Base-by-base conservation (phyloP, 768 basidiomycete species). In the Multifurca ochricompacta region DNA sequence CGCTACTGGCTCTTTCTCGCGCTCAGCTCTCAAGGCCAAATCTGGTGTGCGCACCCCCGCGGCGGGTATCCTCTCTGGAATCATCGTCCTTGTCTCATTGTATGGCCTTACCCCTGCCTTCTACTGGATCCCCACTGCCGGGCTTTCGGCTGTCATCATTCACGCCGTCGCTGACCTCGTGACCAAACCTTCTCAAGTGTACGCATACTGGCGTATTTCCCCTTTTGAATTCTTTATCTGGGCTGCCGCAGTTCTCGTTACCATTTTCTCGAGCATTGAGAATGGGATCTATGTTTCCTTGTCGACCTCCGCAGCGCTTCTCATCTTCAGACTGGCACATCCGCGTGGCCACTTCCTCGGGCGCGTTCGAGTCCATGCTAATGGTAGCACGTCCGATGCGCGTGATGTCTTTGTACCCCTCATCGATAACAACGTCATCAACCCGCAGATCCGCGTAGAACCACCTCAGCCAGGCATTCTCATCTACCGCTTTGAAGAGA, bases 1-100 rank as follows among this genome's bases (percentile, higher is more conserved):
- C 8, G 91, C 95, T 0, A 99, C 96, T 11, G 96, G 96, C 2
- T 97, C 94, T 1, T 99, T 99, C 79, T 96, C 94, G 35, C 88
- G 96, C n/a, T 89, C 93, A 3, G 96, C 96, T 2, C 74, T 99
- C 65, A 93, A 96, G 70, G 83, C 89, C 28, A 97, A 95, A 69
- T 94, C 91, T 0, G 96, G 96, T 44, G 95, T 98, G n/a, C 82
- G 95, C 48, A 98, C 96, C 2, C 96, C 96, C 7, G 76, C 85
- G 9, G 92, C 89, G 10, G 96, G 96, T 53, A 76, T 93, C 54
- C 66, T 87, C 61, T 87, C 91, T 19, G 85, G 90, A 25, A 67
- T 95, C 34, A 83, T 94, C 41, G 95, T 98, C 61, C 77, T 98
- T 53, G 85, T 97, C 54, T 92, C 96, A 0, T 73, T 99, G 8